Conservation (phyloP, 1,139 yeast species). For the Meyerozyma athensensis region DNA sequence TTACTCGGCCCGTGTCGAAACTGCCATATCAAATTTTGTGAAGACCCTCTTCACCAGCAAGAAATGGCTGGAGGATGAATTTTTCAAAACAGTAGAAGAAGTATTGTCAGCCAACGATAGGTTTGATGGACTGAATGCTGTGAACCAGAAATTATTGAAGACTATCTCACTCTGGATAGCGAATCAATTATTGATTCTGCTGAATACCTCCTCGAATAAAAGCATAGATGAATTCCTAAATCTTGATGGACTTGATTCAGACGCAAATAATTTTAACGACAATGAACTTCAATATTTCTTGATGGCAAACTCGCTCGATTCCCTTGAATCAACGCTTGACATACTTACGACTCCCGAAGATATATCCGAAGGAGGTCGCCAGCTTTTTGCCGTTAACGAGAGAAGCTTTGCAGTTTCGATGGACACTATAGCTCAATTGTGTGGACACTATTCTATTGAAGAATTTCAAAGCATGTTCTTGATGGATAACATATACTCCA, state of each 20-base stretch:
- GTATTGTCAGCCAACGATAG: too few relatives aligned
- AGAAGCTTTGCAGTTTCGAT: slow-evolving; percentile 27
- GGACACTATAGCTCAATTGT: slow-evolving; percentile 25
- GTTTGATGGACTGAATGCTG: too few relatives aligned
- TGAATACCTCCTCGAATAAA: neutral
- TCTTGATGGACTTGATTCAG: neutral
- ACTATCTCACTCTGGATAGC: neutral
- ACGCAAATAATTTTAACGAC: neutral
- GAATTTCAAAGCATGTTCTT: slow-evolving; percentile 30
- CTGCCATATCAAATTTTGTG: too few relatives aligned
- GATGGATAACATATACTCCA: slow-evolving; percentile 28
- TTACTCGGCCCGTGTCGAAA: neutral
- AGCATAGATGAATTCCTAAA: neutral
- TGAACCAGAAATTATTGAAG: too few relatives aligned
- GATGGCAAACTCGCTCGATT: neutral
- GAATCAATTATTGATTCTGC: neutral
- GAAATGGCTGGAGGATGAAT: too few relatives aligned
- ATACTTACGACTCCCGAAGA: neutral
- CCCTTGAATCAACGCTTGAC: neutral
- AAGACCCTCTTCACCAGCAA: too few relatives aligned
- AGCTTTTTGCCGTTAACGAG: slow-evolving; percentile 11
- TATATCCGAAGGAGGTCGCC: neutral
- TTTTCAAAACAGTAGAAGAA: too few relatives aligned
- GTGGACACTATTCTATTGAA: slow-evolving; percentile 18
- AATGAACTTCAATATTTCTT: slow-evolving; percentile 1